phyloP scores from a whole-genome alignment of 495 filamentous ascomycete genomes.

The Rusavskia elegans region DNA sequence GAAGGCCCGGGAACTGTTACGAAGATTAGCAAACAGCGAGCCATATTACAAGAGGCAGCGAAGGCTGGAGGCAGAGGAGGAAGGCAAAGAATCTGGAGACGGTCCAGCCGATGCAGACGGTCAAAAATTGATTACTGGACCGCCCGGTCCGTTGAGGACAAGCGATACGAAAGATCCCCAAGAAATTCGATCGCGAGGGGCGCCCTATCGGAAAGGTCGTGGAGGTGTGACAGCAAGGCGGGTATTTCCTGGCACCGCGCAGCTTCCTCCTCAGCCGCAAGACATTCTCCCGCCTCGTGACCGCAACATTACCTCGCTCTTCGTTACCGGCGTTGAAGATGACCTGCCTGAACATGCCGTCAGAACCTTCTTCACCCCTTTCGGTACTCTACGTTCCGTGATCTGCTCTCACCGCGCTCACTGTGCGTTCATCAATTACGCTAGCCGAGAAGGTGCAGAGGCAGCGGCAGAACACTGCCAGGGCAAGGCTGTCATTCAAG shows the following conservation, averaged over 20 bases:
- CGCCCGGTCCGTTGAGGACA: constrained; percentile 51
- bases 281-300: constrained; percentile 78
- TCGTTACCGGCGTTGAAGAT: constrained; percentile 90
- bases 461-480: constrained; percentile 69
- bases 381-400: constrained; percentile 73
- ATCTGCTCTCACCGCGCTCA: constrained; percentile 94
- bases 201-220: constrained; percentile 24
- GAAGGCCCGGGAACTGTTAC: constrained; percentile 77
- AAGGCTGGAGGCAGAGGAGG: constrained; percentile 39
- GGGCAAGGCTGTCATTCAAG: constrained; percentile 67
- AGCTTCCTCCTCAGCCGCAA: constrained; percentile 60
- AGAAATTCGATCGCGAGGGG: constrained; percentile 32
- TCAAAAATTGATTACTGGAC: constrained; percentile 14
- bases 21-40: constrained; percentile 75
- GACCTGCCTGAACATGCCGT: constrained; percentile 85
- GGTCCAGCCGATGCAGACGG: constrained; percentile 30
- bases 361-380: constrained; percentile 75
- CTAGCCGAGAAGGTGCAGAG: constrained; percentile 67
- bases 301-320: constrained; percentile 72
- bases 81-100: constrained; percentile 19
- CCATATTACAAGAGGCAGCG: constrained; percentile 84
- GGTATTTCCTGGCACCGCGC: constrained; percentile 51
- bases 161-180: constrained; percentile 30
- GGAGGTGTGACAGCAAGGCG: constrained; percentile 40
- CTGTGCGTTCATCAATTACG: constrained; percentile 90